Evolutionary conservation across 371 early-diverging fungal genomes (phyloP), one percentile per base, ranked within the genome.

Genomic region (Saksenaea vasiformis): DNA sequence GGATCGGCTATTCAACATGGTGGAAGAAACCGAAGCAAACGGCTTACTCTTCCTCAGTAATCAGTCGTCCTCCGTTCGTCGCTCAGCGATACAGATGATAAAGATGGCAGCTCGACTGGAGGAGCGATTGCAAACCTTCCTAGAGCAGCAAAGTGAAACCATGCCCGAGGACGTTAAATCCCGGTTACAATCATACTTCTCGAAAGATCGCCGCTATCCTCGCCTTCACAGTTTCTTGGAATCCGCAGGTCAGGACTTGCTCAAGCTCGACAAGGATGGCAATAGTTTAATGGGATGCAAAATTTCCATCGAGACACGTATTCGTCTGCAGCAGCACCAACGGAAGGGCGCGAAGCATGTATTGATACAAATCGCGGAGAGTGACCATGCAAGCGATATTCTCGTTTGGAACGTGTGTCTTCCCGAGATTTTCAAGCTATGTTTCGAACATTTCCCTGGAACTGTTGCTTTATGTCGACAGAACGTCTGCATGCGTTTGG

Each of bases 21-120:
- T 95, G 3, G 84, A 85, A 58, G 88, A 87, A 41, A 88, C 89
- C 7, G 94, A 95, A 73, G 86, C 87, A 3, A 84, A 85, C 35
- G 95, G 93, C 0, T 64, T 95, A 24, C 64, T 93, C 15, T 91
- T 88, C 60, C 73, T 95, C 27, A 91, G 90, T 57, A 86, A 83
- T 54, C 83, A 82, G 15, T 83, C 83, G 0, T 73, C 86, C 10
- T 61, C 69, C 0, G 80, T 88, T 27, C 89, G 95, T 24, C 71
- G 76, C 15, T 79, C 73, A 14, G 88, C 88, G 13, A 73, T 87
- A 9, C 73, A 80, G 24, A 85, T 91, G 22, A 70, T 94, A 31
- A 73, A 82, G 36, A 56, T 87, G 17, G 86, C 87, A 0, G 81
- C 84, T 9, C 61, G 80, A 11, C 68, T 93, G 24, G 85, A 89